Evolutionary conservation across 129 eudicot genomes (phyloP).

Genomic region (Flaveria ramosissima): DNA sequence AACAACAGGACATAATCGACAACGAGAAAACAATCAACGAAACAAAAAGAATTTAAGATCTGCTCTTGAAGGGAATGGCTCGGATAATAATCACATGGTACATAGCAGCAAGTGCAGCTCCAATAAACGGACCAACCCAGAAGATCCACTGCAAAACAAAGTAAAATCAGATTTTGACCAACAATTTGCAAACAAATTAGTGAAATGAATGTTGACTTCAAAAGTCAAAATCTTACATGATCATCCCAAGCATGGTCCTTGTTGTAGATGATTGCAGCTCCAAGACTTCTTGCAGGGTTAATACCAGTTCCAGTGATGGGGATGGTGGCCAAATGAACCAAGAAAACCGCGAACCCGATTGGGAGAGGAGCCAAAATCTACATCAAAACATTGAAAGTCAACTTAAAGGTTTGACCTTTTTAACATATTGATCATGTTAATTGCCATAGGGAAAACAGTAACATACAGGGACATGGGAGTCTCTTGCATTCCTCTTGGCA

Average conservation of each 20-base stretch:
- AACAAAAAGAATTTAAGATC: slow-evolving; percentile 33
- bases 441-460: slow-evolving; percentile 2
- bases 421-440: neutral
- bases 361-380: slow-evolving; percentile 77
- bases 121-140: slow-evolving; percentile 72
- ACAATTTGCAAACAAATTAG: neutral
- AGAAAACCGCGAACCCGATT: slow-evolving; percentile 68
- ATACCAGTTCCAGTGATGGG: slow-evolving; percentile 80
- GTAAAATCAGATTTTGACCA: neutral
- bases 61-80: slow-evolving; percentile 69
- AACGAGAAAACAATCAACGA: slow-evolving; percentile 6
- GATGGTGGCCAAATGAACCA: slow-evolving; percentile 75
- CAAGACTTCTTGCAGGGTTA: slow-evolving; percentile 77
- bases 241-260: slow-evolving; percentile 70
- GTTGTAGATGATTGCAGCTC: slow-evolving; percentile 74
- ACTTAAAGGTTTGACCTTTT: neutral
- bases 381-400: slow-evolving; percentile 22
- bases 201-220: slow-evolving; percentile 12
- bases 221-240: slow-evolving; percentile 42
- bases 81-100: slow-evolving; percentile 59
- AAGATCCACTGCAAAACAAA: slow-evolving; percentile 56
- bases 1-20: slow-evolving; percentile 19
- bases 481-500: slow-evolving; percentile 80
- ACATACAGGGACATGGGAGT: slow-evolving; percentile 78
- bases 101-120: slow-evolving; percentile 73